Conservation (phyloP, 2,329 filamentous ascomycete genomes). For the Alternaria dauci region DNA sequence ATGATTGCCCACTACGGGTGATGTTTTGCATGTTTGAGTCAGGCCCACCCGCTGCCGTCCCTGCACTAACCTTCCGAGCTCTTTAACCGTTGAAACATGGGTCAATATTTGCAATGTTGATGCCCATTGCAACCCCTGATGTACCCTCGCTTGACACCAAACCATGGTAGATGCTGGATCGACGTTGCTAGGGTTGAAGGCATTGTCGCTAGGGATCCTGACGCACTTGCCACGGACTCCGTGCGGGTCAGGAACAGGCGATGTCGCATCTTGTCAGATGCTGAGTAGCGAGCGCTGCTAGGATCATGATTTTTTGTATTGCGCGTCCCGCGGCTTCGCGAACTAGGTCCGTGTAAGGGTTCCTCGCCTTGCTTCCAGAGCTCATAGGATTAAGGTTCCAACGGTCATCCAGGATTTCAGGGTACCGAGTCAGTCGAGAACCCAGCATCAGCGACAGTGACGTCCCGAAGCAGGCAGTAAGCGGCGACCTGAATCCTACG, state of each 20-base stretch:
- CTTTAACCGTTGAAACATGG: conserved; percentile 16
- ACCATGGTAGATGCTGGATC: conserved; percentile 26
- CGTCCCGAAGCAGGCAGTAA: conserved; percentile 12
- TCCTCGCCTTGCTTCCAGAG: conserved; percentile 8
- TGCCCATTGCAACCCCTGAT: conserved; percentile 15
- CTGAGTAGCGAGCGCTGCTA: conserved; percentile 13
- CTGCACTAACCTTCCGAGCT: conserved; percentile 7
- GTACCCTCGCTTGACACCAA: conserved; percentile 7
- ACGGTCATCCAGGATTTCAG: conserved; percentile 28
- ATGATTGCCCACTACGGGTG: conserved; percentile 26
- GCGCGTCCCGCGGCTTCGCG: conserved; percentile 17
- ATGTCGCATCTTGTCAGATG: conserved; percentile 14
- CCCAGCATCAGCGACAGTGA: conserved; percentile 4
- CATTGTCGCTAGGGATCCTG: conserved; percentile 5
- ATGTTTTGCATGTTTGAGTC: conserved; percentile 30
- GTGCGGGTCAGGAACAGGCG: conserved; percentile 12
- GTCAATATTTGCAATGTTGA: conserved; percentile 13
- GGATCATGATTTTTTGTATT: conserved; percentile 17
- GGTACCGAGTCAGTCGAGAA: conserved; percentile 25
- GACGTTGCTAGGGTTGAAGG: conserved; percentile 12
- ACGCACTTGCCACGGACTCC: conserved; percentile 13
- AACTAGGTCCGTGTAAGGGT: conserved; percentile 13
- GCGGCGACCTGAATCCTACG: conserved; percentile 21
- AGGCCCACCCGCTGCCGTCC: conserved; percentile 15
- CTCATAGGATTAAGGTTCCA: conserved; percentile 28